phyloP scores from a whole-genome alignment of 1,139 yeast species.

The Taphrina wiesneri region DNA sequence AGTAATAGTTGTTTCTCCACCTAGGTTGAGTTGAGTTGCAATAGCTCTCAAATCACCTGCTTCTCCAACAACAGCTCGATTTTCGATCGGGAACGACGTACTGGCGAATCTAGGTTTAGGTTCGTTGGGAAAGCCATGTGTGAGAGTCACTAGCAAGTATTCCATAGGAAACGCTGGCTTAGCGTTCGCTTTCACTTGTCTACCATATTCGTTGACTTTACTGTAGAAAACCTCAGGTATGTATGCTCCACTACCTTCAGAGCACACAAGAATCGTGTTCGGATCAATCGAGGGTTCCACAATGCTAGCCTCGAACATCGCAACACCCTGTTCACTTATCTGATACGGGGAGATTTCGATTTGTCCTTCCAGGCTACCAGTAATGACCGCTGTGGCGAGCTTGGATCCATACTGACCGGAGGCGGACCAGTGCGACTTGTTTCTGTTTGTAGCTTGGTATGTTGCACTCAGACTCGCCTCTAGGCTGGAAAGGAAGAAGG shows the following conservation, averaged over 20 bases:
- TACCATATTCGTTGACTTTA: conserved; percentile 81
- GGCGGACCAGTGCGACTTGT: conserved; percentile 63
- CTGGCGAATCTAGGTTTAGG: conserved; percentile 35
- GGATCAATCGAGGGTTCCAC: conserved; percentile 90
- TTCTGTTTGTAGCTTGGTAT: conserved; percentile 69
- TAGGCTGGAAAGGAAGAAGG: conserved; percentile 81
- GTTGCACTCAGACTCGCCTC: conserved; percentile 86
- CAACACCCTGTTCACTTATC: conserved; percentile 84
- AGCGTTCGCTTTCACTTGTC: conserved; percentile 84
- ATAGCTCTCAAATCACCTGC: conserved; percentile 64
- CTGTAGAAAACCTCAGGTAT: conserved; percentile 93
- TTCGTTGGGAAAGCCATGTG: conserved; percentile 80
- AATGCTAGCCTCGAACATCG: conserved; percentile 79
- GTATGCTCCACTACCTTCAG: conserved; percentile 58
- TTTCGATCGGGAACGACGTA: conserved; percentile 38
- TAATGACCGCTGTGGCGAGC: conserved; percentile 87
- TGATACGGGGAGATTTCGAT: conserved; percentile 91
- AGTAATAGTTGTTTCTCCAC: conserved; percentile 44
- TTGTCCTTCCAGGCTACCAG: conserved; percentile 82
- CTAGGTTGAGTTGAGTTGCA: conserved; percentile 52
- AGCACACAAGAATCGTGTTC: conserved; percentile 76
- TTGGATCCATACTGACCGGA: conserved; percentile 78
- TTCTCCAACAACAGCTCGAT: conserved; percentile 55
- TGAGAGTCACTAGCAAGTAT: conserved; percentile 78
- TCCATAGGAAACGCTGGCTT: conserved; percentile 97